These are phyloP conservation scores for Debaryomyces sp. DNA, from an alignment of 1,139 yeast species.

Conservation along the genomic window DNA sequence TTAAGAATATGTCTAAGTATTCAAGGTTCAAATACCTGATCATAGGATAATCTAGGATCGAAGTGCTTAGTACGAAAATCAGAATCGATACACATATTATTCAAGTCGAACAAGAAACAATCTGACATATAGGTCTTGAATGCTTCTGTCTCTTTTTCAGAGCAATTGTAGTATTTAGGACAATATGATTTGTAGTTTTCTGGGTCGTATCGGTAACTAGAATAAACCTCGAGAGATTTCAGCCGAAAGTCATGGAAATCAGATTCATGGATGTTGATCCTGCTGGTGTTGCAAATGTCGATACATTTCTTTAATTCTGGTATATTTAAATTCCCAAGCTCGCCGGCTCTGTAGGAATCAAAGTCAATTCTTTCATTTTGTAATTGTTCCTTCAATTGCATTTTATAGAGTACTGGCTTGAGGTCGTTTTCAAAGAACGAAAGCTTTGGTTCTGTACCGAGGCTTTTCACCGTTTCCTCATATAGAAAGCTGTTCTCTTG, in stretches of 20 bases:
- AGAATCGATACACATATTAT: not conserved
- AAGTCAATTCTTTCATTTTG: conserved; percentile 8
- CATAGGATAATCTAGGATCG: conserved; percentile 8
- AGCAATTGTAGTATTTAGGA: conserved; percentile 10
- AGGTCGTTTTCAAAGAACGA: conserved; percentile 1
- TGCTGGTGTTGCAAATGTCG: conserved; percentile 3
- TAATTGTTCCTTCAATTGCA: conserved; percentile 14
- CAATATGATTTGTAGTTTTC: not conserved
- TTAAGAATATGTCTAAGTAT: not conserved
- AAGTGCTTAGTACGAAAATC: not conserved
- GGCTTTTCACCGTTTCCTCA: not conserved
- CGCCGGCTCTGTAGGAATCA: conserved; percentile 12
- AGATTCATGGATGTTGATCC: conserved; percentile 15
- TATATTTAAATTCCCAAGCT: conserved; percentile 5
- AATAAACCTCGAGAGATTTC: conserved; percentile 12
- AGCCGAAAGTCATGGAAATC: conserved; percentile 19
- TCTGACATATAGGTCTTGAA: conserved; percentile 9
- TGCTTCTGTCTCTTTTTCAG: conserved; percentile 4
- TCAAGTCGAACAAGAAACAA: conserved; percentile 4
- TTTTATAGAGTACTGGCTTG: conserved; percentile 12
- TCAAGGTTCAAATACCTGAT: conserved; percentile 4
- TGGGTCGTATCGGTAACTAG: conserved; percentile 1
- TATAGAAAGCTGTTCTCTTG: conserved; percentile 1
- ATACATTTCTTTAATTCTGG: conserved; percentile 4
- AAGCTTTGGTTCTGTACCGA: not conserved